A percentile compares a stretch with the other conserved stretches of the same genome.
Conservation (phyloP, 208 protist species). For the Angomonas deanei region DNA sequence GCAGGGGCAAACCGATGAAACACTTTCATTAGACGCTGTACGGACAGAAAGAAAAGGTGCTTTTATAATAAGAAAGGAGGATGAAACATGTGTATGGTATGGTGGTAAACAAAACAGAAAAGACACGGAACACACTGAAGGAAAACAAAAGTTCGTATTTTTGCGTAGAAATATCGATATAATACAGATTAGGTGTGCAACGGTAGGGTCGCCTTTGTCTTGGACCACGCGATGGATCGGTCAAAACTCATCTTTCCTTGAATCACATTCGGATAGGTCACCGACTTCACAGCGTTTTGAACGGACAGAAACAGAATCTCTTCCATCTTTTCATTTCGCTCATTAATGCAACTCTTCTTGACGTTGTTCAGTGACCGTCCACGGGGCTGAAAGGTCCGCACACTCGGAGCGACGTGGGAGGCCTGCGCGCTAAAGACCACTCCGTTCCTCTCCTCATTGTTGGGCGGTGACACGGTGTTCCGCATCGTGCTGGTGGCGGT, state of each 20-base stretch:
- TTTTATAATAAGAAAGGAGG: constrained; percentile 8
- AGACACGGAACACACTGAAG: not conserved
- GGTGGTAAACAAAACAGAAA: too few species aligned
- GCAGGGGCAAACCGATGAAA: constrained; percentile 61
- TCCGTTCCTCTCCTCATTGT: too few species aligned
- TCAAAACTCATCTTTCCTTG: constrained; percentile 16
- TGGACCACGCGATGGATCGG: not conserved
- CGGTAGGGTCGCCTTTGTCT: not conserved
- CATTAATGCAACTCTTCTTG: constrained; percentile 1
- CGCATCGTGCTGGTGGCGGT: not conserved
- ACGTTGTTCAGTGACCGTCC: too few species aligned
- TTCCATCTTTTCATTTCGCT: constrained; percentile 63
- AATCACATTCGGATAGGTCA: constrained; percentile 70
- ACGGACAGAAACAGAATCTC: constrained; percentile 67
- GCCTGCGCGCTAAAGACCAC: too few species aligned
- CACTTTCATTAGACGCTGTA: constrained; percentile 32
- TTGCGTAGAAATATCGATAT: not conserved
- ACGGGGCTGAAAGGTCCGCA: too few species aligned
- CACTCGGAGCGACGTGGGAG: too few species aligned
- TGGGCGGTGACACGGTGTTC: not conserved
- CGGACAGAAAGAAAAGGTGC: not conserved
- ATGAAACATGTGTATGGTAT: too few species aligned
- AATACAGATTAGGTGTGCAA: not conserved
- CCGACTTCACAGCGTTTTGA: constrained; percentile 29
- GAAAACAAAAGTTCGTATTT: too few species aligned